Conservation (phyloP, 345 rosid genomes). For the Camelina neglecta region DNA sequence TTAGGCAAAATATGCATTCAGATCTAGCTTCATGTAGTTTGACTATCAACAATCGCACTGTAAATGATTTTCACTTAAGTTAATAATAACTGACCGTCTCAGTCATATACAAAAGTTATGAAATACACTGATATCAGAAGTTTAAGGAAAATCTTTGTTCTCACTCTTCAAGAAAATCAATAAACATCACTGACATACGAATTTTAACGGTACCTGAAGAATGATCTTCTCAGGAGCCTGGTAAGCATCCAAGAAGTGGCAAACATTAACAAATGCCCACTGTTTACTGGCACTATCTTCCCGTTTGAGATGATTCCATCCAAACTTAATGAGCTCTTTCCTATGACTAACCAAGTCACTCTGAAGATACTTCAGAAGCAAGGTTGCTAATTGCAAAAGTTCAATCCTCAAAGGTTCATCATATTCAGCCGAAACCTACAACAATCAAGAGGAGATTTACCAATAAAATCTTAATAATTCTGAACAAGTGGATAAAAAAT, state of each 20-base stretch:
- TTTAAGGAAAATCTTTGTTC: too few species aligned
- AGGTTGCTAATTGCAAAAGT: slow-evolving; percentile 95
- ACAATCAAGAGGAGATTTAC: slow-evolving; percentile 33
- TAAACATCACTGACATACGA: slow-evolving; percentile 3
- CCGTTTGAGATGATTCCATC: slow-evolving; percentile 99
- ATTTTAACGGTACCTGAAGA: slow-evolving; percentile 70
- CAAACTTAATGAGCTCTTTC: slow-evolving; percentile 97
- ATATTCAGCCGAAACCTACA: slow-evolving; percentile 96
- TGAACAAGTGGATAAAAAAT: slow-evolving; percentile 16
- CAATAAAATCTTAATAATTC: slow-evolving; percentile 22
- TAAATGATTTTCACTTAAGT: slow-evolving; percentile 5
- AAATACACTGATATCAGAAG: too few species aligned
- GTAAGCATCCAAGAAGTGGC: slow-evolving; percentile 98
- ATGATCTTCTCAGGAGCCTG: slow-evolving; percentile 99
- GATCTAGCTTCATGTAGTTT: slow-evolving; percentile 9
- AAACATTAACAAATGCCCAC: slow-evolving; percentile 99
- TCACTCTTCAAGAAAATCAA: neutral
- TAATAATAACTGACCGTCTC: slow-evolving; percentile 19
- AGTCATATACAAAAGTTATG: slow-evolving; percentile 11
- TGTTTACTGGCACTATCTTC: slow-evolving; percentile 99
- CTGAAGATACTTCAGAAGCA: slow-evolving; percentile 96
- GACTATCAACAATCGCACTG: slow-evolving; percentile 10
- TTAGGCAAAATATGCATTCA: slow-evolving; percentile 21
- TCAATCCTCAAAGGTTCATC: slow-evolving; percentile 98
- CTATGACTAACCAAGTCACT: slow-evolving; percentile 94